phyloP scores from a whole-genome alignment of 208 protist species.

The Trichomonas vaginalis region DNA sequence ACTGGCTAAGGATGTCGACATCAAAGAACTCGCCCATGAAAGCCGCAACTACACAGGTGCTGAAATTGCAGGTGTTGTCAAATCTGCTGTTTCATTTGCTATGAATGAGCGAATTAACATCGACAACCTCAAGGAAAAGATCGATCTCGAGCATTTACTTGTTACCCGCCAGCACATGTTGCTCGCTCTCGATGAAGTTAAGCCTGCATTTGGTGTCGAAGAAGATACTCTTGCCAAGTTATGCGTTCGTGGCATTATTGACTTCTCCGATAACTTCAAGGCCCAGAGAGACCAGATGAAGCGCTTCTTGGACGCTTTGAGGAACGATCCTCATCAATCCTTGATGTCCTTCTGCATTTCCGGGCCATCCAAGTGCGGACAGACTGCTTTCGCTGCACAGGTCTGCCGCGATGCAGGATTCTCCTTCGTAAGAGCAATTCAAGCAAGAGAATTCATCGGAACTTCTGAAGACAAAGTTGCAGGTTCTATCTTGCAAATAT shows the following conservation, averaged over 20 bases:
- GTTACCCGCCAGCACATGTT: constrained; percentile 51
- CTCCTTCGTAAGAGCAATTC: constrained; percentile 87
- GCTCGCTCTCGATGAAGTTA: constrained; percentile 60
- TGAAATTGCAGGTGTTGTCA: constrained; percentile 59
- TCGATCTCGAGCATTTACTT: constrained; percentile 18
- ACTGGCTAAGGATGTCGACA: constrained; percentile 65
- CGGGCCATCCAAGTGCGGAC: constrained; percentile 48
- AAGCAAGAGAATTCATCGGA: constrained; percentile 42
- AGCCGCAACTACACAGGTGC: constrained; percentile 87
- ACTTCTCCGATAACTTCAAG: constrained; percentile 63
- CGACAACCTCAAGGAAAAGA: neutral
- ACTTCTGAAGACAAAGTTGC: neutral
- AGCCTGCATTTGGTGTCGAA: constrained; percentile 78
- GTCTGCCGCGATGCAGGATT: constrained; percentile 64
- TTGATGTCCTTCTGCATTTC: constrained; percentile 28
- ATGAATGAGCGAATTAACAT: constrained; percentile 26
- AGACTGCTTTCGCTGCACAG: constrained; percentile 76
- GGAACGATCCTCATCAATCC: constrained; percentile 52
- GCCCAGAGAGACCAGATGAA: constrained; percentile 34
- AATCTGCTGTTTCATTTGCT: constrained; percentile 46
- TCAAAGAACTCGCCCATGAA: constrained; percentile 64
- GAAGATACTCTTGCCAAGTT: constrained; percentile 61
- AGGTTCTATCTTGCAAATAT: constrained; percentile 49
- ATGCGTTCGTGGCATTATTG: constrained; percentile 66
- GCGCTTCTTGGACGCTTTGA: constrained; percentile 59